phyloP scores from a whole-genome alignment of 2,329 filamentous ascomycete species.

The Emergomyces pasteurianus region DNA sequence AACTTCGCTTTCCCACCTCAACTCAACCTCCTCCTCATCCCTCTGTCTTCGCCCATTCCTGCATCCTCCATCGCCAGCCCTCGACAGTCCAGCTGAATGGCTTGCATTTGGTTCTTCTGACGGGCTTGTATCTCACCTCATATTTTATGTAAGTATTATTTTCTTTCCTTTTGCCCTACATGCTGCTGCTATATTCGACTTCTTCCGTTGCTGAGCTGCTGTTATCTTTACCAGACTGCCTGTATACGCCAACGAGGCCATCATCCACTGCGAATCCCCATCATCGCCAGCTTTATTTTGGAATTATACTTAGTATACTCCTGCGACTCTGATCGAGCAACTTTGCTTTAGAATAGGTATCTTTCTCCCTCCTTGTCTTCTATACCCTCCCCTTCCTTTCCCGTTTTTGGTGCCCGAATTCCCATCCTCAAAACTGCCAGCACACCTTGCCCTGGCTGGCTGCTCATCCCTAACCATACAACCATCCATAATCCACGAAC shows the following conservation, averaged over 20 bases:
- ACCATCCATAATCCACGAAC: background rate
- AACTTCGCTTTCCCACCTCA: conserved; percentile 2
- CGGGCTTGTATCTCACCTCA: background rate
- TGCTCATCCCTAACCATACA: background rate
- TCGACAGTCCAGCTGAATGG: background rate
- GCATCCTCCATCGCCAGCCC: background rate
- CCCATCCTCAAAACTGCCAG: conserved; percentile 18
- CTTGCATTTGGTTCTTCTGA: background rate
- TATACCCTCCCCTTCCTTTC: conserved; percentile 23
- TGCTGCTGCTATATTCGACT: background rate
- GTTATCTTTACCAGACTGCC: conserved; percentile 3
- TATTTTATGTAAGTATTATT: background rate
- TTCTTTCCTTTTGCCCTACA: background rate
- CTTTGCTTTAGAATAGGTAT: conserved; percentile 6
- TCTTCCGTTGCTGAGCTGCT: conserved; percentile 2
- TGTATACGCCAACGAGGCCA: background rate
- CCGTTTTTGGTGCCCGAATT: conserved; percentile 16
- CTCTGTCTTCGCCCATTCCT: background rate
- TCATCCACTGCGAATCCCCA: conserved; percentile 2
- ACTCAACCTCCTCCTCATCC: background rate
- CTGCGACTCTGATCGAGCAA: conserved; percentile 4
- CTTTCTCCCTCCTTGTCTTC: conserved; percentile 17
- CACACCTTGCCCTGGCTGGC: conserved; percentile 15
- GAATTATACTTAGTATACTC: background rate
- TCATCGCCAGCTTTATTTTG: conserved; percentile 2